These are phyloP conservation scores for Hermanozyma aechmeae DNA, from an alignment of 805 yeast species.

Conservation along the genomic window DNA sequence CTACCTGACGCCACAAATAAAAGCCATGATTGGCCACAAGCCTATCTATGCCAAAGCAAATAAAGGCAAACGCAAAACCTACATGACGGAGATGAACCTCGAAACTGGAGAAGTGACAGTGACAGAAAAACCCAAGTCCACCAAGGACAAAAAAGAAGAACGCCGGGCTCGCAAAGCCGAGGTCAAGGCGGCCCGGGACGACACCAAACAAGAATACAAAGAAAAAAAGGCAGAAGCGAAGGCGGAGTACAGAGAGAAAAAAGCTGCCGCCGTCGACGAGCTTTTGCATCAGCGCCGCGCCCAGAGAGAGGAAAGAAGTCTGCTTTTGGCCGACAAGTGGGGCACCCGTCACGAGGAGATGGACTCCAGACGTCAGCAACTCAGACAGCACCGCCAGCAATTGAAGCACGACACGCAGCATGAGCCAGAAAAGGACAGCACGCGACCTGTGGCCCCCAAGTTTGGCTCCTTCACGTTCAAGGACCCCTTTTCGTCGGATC, in stretches of 20 bases:
- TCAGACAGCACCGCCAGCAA: too few relatives aligned
- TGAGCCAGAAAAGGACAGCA: neutral
- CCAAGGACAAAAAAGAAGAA: neutral
- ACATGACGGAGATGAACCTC: slow-evolving; percentile 4
- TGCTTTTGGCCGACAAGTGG: too few relatives aligned
- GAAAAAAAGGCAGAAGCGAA: slow-evolving; percentile 3
- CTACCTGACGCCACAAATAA: slow-evolving; percentile 26
- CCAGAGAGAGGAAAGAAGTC: neutral
- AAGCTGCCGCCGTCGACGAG: neutral
- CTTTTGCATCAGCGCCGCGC: slow-evolving; percentile 4
- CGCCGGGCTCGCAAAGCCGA: slow-evolving; percentile 1
- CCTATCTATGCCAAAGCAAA: slow-evolving; percentile 34
- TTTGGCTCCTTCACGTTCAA: too few relatives aligned
- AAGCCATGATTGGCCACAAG: slow-evolving; percentile 22
- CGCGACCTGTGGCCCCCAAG: neutral
- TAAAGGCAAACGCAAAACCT: slow-evolving; percentile 6
- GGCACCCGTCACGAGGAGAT: too few relatives aligned
- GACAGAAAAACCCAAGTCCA: neutral
- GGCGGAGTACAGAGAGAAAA: slow-evolving; percentile 1
- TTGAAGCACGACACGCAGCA: neutral
- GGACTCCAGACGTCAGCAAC: too few relatives aligned
- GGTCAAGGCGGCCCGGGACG: slow-evolving; percentile 4
- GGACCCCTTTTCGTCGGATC: slow-evolving; percentile 8
- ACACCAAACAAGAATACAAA: slow-evolving; percentile 1
- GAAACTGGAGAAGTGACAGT: slow-evolving; percentile 3